Evolutionary conservation across 345 rosid genomes (phyloP), one percentile per base, ranked within the genome.

Genomic region (Populus ilicifolia): DNA sequence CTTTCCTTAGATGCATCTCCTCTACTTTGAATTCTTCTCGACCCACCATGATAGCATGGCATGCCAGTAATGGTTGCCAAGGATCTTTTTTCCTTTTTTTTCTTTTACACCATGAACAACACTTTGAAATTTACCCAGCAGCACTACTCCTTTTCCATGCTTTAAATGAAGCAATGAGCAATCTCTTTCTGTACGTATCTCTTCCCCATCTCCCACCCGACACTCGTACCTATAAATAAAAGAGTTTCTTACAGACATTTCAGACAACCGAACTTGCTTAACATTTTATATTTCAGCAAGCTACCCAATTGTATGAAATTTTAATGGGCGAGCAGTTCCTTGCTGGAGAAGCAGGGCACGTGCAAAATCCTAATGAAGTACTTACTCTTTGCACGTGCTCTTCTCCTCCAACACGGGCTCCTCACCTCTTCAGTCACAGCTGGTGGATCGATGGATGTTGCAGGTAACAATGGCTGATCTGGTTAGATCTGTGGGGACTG

Each of bases 261-360:
- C 65, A 67, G 46, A 41, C 41, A 59, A 63, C 30, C 35, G 12
- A 36, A n/a, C 69, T 11, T 1, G 8, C 13, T 33, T 4, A 29
- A 9, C 65, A 65, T 13, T 20, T 46, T 52, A 4, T 29, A 11
- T 44, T 36, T 41, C 2, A 25, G 27, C 18, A 4, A 8, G n/a
- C 10, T 36, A 35, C 0, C 29, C 29, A 17, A 9, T 36, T 18
- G 70, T 3, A 10, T 35, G 46, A 9, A 36, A 1, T 64, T 63
- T 36, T 4, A 66, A 71, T 30, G 82, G 93, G 86, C 77, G 90
- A 76, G 91, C 67, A 81, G 80, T 83, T 93, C 83, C 93, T 78
- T 78, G 98, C 62, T 95, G 99, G 99, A 95, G 99, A 95, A 95
- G 99, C 98, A 92, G 99, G 98, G 98, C 99, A 95, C 99, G 99